Percentiles rank a stretch among this genome's conserved stretches.
These are phyloP conservation scores for Tritrichomonas musculus DNA, from an alignment of 208 protist genomes.

Conservation along the genomic window DNA sequence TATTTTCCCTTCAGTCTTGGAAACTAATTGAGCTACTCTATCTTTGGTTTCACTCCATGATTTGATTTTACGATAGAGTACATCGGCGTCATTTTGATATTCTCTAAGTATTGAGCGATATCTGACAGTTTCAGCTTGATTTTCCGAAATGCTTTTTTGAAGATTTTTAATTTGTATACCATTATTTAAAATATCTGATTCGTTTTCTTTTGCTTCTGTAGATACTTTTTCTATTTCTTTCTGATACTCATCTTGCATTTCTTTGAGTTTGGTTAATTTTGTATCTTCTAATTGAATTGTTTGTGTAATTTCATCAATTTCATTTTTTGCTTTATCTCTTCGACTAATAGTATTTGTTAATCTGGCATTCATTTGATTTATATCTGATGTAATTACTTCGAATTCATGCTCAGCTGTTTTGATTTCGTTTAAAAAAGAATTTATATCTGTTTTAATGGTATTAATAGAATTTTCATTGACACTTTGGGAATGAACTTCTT, in stretches of 20 bases:
- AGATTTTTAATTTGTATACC: neutral
- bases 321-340: neutral
- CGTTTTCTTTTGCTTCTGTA: neutral
- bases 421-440: neutral
- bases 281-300: neutral
- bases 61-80: neutral
- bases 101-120: neutral
- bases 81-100: neutral
- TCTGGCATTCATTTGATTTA: neutral
- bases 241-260: neutral
- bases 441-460: neutral
- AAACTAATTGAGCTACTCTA: neutral
- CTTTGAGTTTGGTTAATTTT: neutral
- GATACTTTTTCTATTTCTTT: neutral
- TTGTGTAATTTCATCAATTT: neutral
- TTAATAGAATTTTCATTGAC: neutral
- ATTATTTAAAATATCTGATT: neutral
- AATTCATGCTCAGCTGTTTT: neutral
- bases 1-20: too few relatives aligned
- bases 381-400: neutral
- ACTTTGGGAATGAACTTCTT: conserved; percentile 69
- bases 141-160: neutral
- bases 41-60: neutral
- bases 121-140: neutral
- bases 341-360: neutral